Percentiles rank a stretch among this genome's conserved stretches.
Conservation (phyloP, 192 early-diverging fungal genomes). For the Paraglomus brasilianum region DNA sequence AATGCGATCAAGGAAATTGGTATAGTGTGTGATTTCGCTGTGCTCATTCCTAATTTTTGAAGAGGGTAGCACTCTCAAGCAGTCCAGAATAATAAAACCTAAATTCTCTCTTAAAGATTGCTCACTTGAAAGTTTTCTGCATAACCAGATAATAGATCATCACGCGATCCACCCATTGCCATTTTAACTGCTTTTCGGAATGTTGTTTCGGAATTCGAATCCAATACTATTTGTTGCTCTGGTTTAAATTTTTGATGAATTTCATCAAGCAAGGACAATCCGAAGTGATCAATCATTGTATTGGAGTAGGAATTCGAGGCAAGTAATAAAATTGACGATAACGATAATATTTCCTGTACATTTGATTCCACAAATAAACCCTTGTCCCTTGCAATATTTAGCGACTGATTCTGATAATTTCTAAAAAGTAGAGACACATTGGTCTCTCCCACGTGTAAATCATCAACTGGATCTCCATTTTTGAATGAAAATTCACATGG, state of each 20-base stretch:
- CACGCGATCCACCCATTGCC: slow-evolving; percentile 5
- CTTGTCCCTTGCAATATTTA: slow-evolving; percentile 21
- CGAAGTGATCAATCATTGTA: slow-evolving; percentile 3
- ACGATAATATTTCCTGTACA: slow-evolving; percentile 12
- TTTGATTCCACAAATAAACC: slow-evolving; percentile 1
- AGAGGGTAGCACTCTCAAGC: slow-evolving; percentile 5
- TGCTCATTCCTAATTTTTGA: slow-evolving; percentile 18
- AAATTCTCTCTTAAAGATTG: slow-evolving; percentile 19
- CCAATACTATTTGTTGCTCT: slow-evolving; percentile 20
- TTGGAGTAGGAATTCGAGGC: slow-evolving; percentile 8
- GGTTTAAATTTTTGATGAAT: slow-evolving; percentile 13
- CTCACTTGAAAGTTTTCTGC: slow-evolving; percentile 2
- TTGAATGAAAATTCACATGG: slow-evolving; percentile 2
- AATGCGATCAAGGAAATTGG: slow-evolving; percentile 17
- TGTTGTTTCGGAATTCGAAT: slow-evolving; percentile 6
- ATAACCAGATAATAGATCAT: slow-evolving; percentile 18
- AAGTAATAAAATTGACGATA: slow-evolving; percentile 8
- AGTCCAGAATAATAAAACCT: slow-evolving; percentile 8
- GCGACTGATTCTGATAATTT: slow-evolving; percentile 13
- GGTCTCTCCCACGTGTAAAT: slow-evolving; percentile 12
- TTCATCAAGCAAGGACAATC: slow-evolving; percentile 17
- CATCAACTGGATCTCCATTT: neutral
- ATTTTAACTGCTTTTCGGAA: slow-evolving; percentile 16
- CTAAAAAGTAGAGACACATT: neutral
- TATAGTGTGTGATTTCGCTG: slow-evolving; percentile 21